phyloP scores from a whole-genome alignment of 2,329 filamentous ascomycete genomes.

The Dendrostoma leiphaemia region DNA sequence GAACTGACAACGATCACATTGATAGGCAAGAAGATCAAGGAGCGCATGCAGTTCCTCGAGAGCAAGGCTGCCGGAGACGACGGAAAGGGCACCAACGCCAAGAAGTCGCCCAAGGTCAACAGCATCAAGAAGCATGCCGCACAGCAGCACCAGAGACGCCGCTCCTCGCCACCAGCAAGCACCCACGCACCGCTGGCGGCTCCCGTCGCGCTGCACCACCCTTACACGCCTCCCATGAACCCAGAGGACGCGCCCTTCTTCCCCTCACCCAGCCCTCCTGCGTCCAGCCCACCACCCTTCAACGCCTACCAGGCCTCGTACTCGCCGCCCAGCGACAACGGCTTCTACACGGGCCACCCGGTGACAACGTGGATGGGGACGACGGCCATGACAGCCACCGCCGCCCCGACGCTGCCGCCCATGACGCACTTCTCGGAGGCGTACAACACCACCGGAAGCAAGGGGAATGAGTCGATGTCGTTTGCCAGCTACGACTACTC shows the following conservation, averaged over 20 bases:
- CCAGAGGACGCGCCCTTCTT: constrained; percentile 67
- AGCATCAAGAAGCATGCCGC: constrained; percentile 26
- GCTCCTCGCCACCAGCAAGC: constrained; percentile 23
- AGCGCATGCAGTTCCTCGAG: constrained; percentile 81
- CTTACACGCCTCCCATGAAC: constrained; percentile 62
- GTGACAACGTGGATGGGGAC: constrained; percentile 12
- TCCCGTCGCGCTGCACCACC: constrained; percentile 42
- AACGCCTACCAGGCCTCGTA: constrained; percentile 64
- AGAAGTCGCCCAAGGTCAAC: constrained; percentile 44
- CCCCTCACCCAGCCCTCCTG: constrained; percentile 31
- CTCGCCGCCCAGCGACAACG: constrained; percentile 58
- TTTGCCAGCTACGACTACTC: constrained; percentile 63
- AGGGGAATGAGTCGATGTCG: constrained; percentile 59
- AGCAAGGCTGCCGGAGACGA: constrained; percentile 61
- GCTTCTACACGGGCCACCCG: constrained; percentile 31
- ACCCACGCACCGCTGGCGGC: constrained; percentile 32
- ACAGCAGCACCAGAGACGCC: constrained; percentile 24
- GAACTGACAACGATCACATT: too few species aligned
- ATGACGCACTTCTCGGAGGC: constrained; percentile 63
- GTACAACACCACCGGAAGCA: constrained; percentile 53
- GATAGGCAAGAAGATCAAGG: constrained; percentile 90
- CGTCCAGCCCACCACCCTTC: constrained; percentile 58
- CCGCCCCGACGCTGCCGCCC: constrained; percentile 61
- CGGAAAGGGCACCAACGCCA: constrained; percentile 38
- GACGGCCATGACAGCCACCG: constrained; percentile 38